Percentiles rank a stretch among this genome's conserved stretches.
Conservation (phyloP, 2,329 filamentous ascomycete genomes). For the Verticillium isaacii region DNA sequence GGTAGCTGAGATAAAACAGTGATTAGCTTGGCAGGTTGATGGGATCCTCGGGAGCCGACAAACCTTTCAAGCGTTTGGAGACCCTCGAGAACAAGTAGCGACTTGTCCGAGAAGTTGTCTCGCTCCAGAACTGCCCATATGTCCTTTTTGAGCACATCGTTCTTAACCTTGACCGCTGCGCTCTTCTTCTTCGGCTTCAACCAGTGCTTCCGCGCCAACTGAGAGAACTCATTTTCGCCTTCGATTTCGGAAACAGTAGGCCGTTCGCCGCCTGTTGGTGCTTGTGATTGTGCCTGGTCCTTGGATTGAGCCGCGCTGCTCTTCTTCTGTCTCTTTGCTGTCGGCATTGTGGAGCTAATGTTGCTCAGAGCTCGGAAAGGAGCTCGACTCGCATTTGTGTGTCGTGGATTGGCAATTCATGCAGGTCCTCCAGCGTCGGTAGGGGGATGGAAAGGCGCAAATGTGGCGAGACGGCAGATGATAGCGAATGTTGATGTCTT, state of each 20-base stretch:
- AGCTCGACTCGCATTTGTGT: background rate
- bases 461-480: background rate
- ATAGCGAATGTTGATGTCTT: background rate
- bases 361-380: background rate
- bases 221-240: slow-evolving; percentile 66
- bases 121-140: slow-evolving; percentile 88
- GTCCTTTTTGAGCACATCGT: slow-evolving; percentile 77
- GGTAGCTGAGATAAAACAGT: slow-evolving; percentile 52
- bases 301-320: slow-evolving; percentile 39
- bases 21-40: slow-evolving; percentile 16
- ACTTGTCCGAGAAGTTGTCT: slow-evolving; percentile 71
- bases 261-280: slow-evolving; percentile 34
- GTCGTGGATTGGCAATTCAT: background rate
- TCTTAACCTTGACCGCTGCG: slow-evolving; percentile 69
- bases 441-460: background rate
- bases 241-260: slow-evolving; percentile 66
- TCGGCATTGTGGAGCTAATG: slow-evolving; percentile 42
- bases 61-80: slow-evolving; percentile 84
- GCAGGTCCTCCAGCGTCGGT: background rate
- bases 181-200: slow-evolving; percentile 58
- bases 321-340: slow-evolving; percentile 54
- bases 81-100: slow-evolving; percentile 79
- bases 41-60: slow-evolving; percentile 7
- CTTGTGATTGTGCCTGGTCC: background rate
- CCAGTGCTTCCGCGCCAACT: slow-evolving; percentile 83